These are phyloP conservation scores for Mediolabrus comicus DNA, from an alignment of 108 stramenopile genomes.

Conservation along the genomic window DNA sequence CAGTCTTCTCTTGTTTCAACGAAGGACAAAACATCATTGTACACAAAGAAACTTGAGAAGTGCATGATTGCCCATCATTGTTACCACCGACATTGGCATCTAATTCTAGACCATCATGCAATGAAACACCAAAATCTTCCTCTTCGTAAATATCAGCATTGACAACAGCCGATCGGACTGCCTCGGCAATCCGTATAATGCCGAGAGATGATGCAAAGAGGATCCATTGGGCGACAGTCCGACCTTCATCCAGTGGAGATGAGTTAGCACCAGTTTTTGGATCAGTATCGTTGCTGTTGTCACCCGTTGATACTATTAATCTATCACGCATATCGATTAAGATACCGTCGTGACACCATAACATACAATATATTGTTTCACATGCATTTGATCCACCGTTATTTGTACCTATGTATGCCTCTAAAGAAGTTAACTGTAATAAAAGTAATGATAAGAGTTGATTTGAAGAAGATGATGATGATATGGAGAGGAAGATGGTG, in stretches of 20 bases:
- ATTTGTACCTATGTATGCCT: slow-evolving; percentile 40
- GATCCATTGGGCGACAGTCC: slow-evolving; percentile 45
- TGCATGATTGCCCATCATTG: slow-evolving; percentile 8
- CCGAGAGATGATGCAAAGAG: slow-evolving; percentile 65
- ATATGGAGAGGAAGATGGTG: slow-evolving; percentile 26
- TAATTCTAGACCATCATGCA: slow-evolving; percentile 11
- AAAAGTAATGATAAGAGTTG: slow-evolving; percentile 25
- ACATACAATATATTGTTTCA: slow-evolving; percentile 83
- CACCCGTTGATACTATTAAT: slow-evolving; percentile 18
- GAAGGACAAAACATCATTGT: slow-evolving; percentile 23
- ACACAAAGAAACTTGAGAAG: neutral
- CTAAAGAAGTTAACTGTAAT: slow-evolving; percentile 31
- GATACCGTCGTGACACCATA: slow-evolving; percentile 77
- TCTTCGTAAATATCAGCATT: slow-evolving; percentile 95
- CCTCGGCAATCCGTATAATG: slow-evolving; percentile 66
- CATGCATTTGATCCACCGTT: slow-evolving; percentile 78
- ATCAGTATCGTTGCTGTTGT: neutral
- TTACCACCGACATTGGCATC: neutral
- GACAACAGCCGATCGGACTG: slow-evolving; percentile 64
- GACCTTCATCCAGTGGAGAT: neutral
- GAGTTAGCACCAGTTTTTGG: neutral
- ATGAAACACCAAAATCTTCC: slow-evolving; percentile 79
- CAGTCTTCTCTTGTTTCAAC: neutral
- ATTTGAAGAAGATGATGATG: slow-evolving; percentile 14
- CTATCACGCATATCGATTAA: slow-evolving; percentile 62